Evolutionary conservation across 352 stramenopile genomes (phyloP), one percentile per base, ranked within the genome.

Genomic region (Phytophthora boehmeriae): DNA sequence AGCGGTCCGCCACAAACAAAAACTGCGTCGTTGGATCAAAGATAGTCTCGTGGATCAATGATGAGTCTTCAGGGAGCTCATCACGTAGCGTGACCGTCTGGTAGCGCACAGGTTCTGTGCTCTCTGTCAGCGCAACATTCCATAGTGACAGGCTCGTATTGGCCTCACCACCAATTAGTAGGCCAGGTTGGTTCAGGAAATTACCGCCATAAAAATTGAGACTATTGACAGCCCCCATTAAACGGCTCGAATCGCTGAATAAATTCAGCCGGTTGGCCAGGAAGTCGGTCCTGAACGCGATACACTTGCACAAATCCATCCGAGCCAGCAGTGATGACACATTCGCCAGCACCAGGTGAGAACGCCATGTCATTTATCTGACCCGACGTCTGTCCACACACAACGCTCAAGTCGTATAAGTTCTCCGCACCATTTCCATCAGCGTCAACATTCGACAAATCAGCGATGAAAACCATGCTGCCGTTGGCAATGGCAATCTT

Each of bases 221-320:
- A 42, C 76, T 86, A 67, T 88, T 89, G 8, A 93, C 82, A 27
- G 70, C 55, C 71, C 17, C 86, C 83, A 19, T 84, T 58, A 44
- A 93, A 93, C 11, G 86, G 86, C 43, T 95, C 79, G 38, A 95
- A 95, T 5, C 84, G 76, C 25, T 92, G 84, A 10, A 93, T 64
- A 59, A 91, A 83, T 54, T 89, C 78, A 1, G 76, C 86, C 13
- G 72, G 63, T 25, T 83, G 77, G 17, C 83, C 85, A 49, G 75
- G 66, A 23, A 64, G 58, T 17, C 71, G 73, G 20, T 66, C 72
- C 8, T 76, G 73, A 20, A 92, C 67, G 46, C 77, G 76, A 68
- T 93, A 95, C 8, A 95, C 78, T 70, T 92, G 83, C 30, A 95
- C 86, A 49, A 90, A 81, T 0, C 86, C 86, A 67, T 95, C 86